phyloP scores from a whole-genome alignment of 2,329 filamentous ascomycete species.

The Monilinia polystroma region DNA sequence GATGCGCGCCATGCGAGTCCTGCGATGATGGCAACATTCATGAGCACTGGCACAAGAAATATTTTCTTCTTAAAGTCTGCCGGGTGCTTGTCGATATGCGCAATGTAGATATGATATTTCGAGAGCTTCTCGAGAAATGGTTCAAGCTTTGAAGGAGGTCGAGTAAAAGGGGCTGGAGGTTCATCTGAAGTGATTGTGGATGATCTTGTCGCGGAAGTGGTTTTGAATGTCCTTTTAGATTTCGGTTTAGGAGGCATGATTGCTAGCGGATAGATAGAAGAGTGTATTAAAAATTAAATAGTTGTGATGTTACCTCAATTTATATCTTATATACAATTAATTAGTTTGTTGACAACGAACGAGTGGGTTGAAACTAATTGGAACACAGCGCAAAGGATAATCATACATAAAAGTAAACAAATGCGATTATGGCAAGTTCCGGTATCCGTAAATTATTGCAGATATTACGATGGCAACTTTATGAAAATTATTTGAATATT shows the following conservation, averaged over 20 bases:
- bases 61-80: conserved; percentile 74
- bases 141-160: conserved; percentile 59
- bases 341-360: not conserved
- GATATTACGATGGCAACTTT: conserved; percentile 11
- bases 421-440: not conserved
- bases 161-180: conserved; percentile 66
- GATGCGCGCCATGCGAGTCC: conserved; percentile 69
- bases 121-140: conserved; percentile 67
- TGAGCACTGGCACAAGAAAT: conserved; percentile 73
- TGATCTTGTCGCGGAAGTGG: conserved; percentile 25
- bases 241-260: conserved; percentile 39
- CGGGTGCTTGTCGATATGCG: conserved; percentile 75
- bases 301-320: not conserved
- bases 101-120: conserved; percentile 73
- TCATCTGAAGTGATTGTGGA: conserved; percentile 25
- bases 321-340: not conserved
- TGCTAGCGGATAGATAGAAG: not conserved
- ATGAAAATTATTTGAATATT: conserved; percentile 21
- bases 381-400: not conserved
- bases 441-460: conserved; percentile 28
- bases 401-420: not conserved
- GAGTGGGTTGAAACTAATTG: not conserved
- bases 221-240: conserved; percentile 36
- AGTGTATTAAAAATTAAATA: not conserved
- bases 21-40: conserved; percentile 68